phyloP scores from a whole-genome alignment of 768 basidiomycete species.

The Mycena epipterygia region DNA sequence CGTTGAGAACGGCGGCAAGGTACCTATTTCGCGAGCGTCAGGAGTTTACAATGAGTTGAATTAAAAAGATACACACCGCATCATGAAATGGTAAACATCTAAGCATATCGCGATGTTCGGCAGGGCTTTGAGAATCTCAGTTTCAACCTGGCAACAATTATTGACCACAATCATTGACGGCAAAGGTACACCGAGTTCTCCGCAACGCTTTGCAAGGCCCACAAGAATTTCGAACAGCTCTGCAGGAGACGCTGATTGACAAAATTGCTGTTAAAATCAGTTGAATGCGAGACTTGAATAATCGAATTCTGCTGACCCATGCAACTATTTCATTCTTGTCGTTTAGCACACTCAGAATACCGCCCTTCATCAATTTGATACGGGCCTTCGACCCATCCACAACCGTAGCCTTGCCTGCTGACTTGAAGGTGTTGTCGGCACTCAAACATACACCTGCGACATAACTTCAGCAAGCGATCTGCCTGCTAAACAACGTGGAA shows the following conservation, averaged over 20 bases:
- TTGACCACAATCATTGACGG: constrained; percentile 24
- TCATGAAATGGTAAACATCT: constrained; percentile 29
- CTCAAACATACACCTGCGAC: constrained; percentile 9
- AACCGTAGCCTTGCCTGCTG: constrained; percentile 28
- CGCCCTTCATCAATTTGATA: constrained; percentile 24
- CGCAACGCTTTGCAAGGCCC: constrained; percentile 12
- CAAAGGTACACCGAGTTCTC: constrained; percentile 1
- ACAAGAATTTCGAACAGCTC: constrained; percentile 21
- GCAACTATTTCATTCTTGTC: neutral
- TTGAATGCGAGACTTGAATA: neutral
- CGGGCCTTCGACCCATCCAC: constrained; percentile 16
- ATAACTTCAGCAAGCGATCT: neutral
- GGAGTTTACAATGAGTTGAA: neutral
- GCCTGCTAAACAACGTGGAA: neutral
- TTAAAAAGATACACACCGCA: neutral
- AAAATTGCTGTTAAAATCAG: constrained; percentile 11
- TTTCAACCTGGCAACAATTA: constrained; percentile 30
- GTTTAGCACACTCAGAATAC: neutral
- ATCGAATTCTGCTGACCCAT: neutral
- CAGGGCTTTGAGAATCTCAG: neutral
- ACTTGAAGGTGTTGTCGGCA: constrained; percentile 32
- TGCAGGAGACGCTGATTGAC: constrained; percentile 19
- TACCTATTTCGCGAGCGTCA: neutral
- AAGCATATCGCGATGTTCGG: constrained; percentile 11
- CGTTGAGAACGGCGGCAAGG: neutral